Percentiles rank a stretch among this genome's conserved stretches.
These are phyloP conservation scores for Viridothelium virens DNA, from an alignment of 495 filamentous ascomycete species.

Conservation along the genomic window DNA sequence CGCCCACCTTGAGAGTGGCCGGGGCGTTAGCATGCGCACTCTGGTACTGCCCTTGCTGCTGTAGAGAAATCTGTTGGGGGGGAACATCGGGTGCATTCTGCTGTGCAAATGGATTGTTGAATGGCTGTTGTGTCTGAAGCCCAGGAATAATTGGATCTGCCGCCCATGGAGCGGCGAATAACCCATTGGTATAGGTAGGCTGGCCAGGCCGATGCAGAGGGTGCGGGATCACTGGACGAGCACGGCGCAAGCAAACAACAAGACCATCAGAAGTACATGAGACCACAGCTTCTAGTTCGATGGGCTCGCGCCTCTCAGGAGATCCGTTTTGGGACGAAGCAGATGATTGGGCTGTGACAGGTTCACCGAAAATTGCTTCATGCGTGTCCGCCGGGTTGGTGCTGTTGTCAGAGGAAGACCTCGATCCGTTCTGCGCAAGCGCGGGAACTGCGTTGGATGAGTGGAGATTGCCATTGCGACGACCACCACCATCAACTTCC, in stretches of 20 bases:
- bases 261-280: slow-evolving; percentile 86
- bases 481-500: slow-evolving; percentile 19
- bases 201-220: slow-evolving; percentile 40
- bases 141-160: slow-evolving; percentile 48
- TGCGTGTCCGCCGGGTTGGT: slow-evolving; percentile 26
- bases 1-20: slow-evolving; percentile 13
- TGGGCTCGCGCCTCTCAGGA: slow-evolving; percentile 26
- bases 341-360: slow-evolving; percentile 31
- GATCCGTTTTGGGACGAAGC: slow-evolving; percentile 34
- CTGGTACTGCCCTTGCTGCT: slow-evolving; percentile 8
- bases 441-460: not conserved
- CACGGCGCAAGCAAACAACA: slow-evolving; percentile 72
- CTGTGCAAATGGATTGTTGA: slow-evolving; percentile 26
- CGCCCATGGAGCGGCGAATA: slow-evolving; percentile 75
- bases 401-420: slow-evolving; percentile 29
- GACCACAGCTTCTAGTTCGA: slow-evolving; percentile 79
- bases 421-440: not conserved
- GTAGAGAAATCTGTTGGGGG: slow-evolving; percentile 7
- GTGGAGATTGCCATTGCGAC: not conserved
- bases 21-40: slow-evolving; percentile 12
- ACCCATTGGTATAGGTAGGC: slow-evolving; percentile 52
- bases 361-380: slow-evolving; percentile 38
- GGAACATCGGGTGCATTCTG: slow-evolving; percentile 22
- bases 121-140: slow-evolving; percentile 18
- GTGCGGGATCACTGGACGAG: slow-evolving; percentile 60